Conservation (phyloP, 345 rosid genomes). For the Salix purpurea region DNA sequence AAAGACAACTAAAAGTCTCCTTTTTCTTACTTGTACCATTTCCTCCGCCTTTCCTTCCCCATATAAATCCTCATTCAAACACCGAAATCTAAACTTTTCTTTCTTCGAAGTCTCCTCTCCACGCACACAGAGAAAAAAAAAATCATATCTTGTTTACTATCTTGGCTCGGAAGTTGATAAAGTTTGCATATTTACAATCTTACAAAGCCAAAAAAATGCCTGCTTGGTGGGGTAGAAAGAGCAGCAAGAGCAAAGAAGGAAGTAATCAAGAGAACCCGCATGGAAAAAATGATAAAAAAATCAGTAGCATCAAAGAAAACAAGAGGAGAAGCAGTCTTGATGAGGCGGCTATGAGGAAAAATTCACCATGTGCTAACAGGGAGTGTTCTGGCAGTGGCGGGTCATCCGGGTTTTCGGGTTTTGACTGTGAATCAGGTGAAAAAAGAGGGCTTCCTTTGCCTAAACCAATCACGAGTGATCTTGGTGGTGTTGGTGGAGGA, state of each 20-base stretch:
- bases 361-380: slow-evolving; percentile 47
- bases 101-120: neutral
- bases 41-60: slow-evolving; percentile 14
- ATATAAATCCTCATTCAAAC: slow-evolving; percentile 2
- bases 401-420: slow-evolving; percentile 58
- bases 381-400: slow-evolving; percentile 43
- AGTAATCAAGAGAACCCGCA: slow-evolving; percentile 14
- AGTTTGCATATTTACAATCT: neutral
- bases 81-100: slow-evolving; percentile 16
- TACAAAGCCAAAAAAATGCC: slow-evolving; percentile 43
- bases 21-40: neutral
- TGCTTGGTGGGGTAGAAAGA: slow-evolving; percentile 73
- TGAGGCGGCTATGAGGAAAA: slow-evolving; percentile 29
- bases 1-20: neutral
- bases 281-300: slow-evolving; percentile 11
- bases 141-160: neutral
- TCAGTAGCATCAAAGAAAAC: slow-evolving; percentile 15
- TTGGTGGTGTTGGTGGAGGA: slow-evolving; percentile 22
- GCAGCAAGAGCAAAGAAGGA: slow-evolving; percentile 54
- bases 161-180: neutral
- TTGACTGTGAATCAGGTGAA: slow-evolving; percentile 62
- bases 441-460: slow-evolving; percentile 75
- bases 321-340: slow-evolving; percentile 36
- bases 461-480: slow-evolving; percentile 42
- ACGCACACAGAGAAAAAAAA: neutral